Evolutionary conservation across 1,139 yeast genomes (phyloP), one percentile per base, ranked within the genome.

Genomic region (Taphrina communis): DNA sequence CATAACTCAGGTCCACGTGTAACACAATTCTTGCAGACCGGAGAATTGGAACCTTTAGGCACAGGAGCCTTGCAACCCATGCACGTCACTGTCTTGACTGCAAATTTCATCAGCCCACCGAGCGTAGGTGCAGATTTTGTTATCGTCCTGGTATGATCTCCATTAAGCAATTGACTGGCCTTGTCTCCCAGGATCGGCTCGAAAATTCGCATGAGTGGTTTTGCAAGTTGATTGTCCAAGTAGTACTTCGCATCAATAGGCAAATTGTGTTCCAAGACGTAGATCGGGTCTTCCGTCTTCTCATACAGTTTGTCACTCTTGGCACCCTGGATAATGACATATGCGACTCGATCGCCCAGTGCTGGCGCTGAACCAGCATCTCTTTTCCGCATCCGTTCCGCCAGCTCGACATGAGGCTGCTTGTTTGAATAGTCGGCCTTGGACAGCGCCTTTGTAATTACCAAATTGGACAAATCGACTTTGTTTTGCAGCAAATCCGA

Each of bases 311-410:
- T 93, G 70, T 89, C 92, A 72, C 94, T 89, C 12, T 86, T 84
- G 0, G 95, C 88, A 63, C 90, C 90, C 75, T 86, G 85, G 74
- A 90, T 88, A 71, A 95, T 93, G 50, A 95, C 99, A 77, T 94
- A 95, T 1, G 98, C 98, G 53, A 95, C 99, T 80, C 99, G 90
- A 77, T 95, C 99, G 69, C 99, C 99, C 68, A 94, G 84, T 6
- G 93, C 87, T 2, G 99, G 99, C 0, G 99, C 99, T 6, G 96
- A 88, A 39, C 99, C 97, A 0, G 97, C 94, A 76, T 95, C 99
- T 81, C 99, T 88, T 77, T 92, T 92, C 69, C 87, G 85, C 97
- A 95, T 95, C 74, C 98, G 84, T 75, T 93, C 97, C 0, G 99
- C 97, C 66, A 95, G 82, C 74, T 93, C 97, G 39, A 94, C 96